Evolutionary conservation across 495 filamentous ascomycete genomes (phyloP), one percentile per base, ranked within the genome.

Genomic region (Neurospora sp.): DNA sequence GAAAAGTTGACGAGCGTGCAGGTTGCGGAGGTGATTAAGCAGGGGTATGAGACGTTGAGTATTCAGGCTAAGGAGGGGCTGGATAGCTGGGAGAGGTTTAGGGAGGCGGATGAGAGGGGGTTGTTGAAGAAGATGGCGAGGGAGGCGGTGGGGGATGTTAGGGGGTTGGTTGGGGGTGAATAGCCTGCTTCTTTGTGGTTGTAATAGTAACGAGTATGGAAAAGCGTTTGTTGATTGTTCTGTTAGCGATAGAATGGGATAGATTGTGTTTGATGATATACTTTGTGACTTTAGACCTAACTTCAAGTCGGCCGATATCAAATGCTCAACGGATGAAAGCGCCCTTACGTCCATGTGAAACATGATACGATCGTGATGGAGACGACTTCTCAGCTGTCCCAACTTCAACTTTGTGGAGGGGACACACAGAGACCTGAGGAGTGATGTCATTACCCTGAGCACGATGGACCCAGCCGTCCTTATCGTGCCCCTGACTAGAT

Each of bases 31-130:
- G 92, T 98, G 70, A 98, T 99, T 77, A 96, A 96, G 84, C 91
- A 94, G 79, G 96, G 96, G 1, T 98, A 97, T 78, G 96, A 99
- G 81, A 96, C 93, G 45, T 83, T 99, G 77, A 93, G 90, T 73
- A 93, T 98, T 71, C 91, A 95, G 79, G 87, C 91, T 11, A 92
- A 90, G 76, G 93, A 94, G 77, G 94, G 92, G 0, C 78, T 97
- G 74, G 94, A 92, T 81, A 88, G 87, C 28, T 96, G 92, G 92
- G 90, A 90, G 76, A 84, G 85, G 75, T 94, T 89, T 75, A 83
- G 92, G 9, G 92, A 95, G 82, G 91, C 92, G 9, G 94, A 97
- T 77, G 86, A 91, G 79, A 87, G 88, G 79, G 86, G 86, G 59
- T 87, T 94, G 77, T 81, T 99, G 82, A 99, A 98, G 85, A 91